phyloP scores from a whole-genome alignment of 805 yeast genomes.

The Wickerhamiella sorbophila region DNA sequence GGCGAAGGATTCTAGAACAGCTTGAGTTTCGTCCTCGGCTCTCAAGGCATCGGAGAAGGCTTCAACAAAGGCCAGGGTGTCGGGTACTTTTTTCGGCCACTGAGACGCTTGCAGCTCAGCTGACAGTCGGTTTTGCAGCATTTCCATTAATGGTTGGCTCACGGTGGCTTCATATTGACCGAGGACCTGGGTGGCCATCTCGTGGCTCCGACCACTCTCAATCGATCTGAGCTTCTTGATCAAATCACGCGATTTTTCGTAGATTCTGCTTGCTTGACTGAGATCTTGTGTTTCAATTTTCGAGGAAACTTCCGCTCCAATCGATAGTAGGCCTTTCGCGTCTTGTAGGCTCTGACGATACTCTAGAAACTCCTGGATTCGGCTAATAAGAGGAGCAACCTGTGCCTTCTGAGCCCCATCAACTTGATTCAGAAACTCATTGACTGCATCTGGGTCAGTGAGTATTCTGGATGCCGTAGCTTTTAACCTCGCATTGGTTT shows the following conservation, averaged over 20 bases:
- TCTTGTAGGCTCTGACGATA: background rate
- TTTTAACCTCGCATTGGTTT: background rate
- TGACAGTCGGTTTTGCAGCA: slow-evolving; percentile 2
- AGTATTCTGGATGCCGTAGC: background rate
- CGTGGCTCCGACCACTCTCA: background rate
- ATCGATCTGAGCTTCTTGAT: background rate
- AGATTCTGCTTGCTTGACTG: background rate
- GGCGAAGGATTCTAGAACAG: slow-evolving; percentile 29
- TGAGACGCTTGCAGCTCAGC: slow-evolving; percentile 4
- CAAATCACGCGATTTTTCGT: background rate
- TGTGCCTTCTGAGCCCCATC: background rate
- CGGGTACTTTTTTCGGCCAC: slow-evolving; percentile 15
- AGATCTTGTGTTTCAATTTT: background rate
- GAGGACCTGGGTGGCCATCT: background rate
- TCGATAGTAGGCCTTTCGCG: background rate
- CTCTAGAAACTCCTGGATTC: background rate
- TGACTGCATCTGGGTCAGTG: background rate
- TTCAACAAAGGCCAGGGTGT: slow-evolving; percentile 2
- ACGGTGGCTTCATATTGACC: background rate
- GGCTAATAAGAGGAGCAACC: background rate
- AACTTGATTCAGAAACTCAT: background rate
- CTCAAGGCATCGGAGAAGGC: slow-evolving; percentile 1
- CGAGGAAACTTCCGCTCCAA: background rate
- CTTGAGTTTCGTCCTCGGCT: slow-evolving; percentile 1
- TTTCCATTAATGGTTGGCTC: slow-evolving; percentile 1